Percentiles rank a stretch among this genome's conserved stretches.
These are phyloP conservation scores for thale cress (Arabidopsis thaliana) DNA, from an alignment of 345 rosid genomes.

Conservation along the genomic window TAIR10.1 NC_003070.9:18613001-18613500, in stretches of 20 bases:
- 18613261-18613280: constrained; percentile 85
- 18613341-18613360: constrained; percentile 35
- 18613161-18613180: constrained; percentile 74
- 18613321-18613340: constrained; percentile 14
- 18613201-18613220: constrained; percentile 78
- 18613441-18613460: constrained; percentile 96
- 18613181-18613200: constrained; percentile 67
- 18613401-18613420: constrained; percentile 81
- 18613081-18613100: constrained; percentile 8
- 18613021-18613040: constrained; percentile 89
- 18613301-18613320: constrained; percentile 7
- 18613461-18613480: constrained; percentile 63
- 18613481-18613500: neutral
- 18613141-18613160: constrained; percentile 92
- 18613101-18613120: constrained; percentile 27
- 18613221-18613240: constrained; percentile 96
- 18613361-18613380: constrained; percentile 22
- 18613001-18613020: constrained; percentile 95
- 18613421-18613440: constrained; percentile 92
- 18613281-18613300: constrained; percentile 62
- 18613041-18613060: neutral
- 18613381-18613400: constrained; percentile 77
- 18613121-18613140: constrained; percentile 33
- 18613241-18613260: constrained; percentile 95
- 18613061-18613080: neutral